A percentile compares a stretch with the other conserved stretches of the same genome.
Evolutionary conservation across 1,284 basidiomycete genomes (phyloP).

Genomic region (Boletus albobrunnescens): DNA sequence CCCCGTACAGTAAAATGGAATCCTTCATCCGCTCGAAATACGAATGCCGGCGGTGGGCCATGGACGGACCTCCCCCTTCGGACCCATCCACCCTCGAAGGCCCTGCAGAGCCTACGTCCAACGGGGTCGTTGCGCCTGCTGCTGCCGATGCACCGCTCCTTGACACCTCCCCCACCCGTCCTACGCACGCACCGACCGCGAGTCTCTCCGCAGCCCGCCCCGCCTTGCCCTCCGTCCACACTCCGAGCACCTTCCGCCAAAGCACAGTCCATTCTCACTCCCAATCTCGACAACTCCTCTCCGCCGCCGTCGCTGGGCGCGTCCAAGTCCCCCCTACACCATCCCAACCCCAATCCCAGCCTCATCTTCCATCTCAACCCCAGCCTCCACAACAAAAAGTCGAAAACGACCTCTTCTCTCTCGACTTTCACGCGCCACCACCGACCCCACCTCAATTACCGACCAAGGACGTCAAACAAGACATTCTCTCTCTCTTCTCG

Average conservation of each 20-base stretch:
- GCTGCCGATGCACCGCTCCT: conserved; percentile 22
- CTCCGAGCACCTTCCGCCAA: conserved; percentile 43
- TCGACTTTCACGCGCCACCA: conserved; percentile 73
- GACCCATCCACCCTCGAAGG: conserved; percentile 81
- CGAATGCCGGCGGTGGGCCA: conserved; percentile 89
- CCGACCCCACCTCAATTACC: conserved; percentile 35
- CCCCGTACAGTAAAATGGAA: conserved; percentile 84
- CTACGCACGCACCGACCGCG: conserved; percentile 32
- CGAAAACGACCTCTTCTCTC: conserved; percentile 72
- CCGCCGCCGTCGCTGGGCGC: conserved; percentile 25
- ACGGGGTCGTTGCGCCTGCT: conserved; percentile 19
- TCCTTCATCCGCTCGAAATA: conserved; percentile 98
- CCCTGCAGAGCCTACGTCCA: conserved; percentile 26
- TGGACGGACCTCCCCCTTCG: conserved; percentile 78
- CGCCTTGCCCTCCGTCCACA: conserved; percentile 24
- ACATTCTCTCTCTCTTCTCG: conserved; percentile 86
- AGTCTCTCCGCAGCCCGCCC: conserved; percentile 32
- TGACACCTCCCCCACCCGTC: conserved; percentile 29
- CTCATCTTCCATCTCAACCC: not conserved
- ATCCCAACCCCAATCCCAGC: not conserved
- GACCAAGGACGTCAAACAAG: conserved; percentile 75
- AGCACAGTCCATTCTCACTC: conserved; percentile 37
- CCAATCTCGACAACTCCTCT: conserved; percentile 25
- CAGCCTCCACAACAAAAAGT: conserved; percentile 19
- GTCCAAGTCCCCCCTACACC: conserved; percentile 11